Percentiles rank a stretch among this genome's conserved stretches.
These are phyloP conservation scores for Withania somnifera DNA, from an alignment of 305 asterid species.

Conservation along the genomic window DNA sequence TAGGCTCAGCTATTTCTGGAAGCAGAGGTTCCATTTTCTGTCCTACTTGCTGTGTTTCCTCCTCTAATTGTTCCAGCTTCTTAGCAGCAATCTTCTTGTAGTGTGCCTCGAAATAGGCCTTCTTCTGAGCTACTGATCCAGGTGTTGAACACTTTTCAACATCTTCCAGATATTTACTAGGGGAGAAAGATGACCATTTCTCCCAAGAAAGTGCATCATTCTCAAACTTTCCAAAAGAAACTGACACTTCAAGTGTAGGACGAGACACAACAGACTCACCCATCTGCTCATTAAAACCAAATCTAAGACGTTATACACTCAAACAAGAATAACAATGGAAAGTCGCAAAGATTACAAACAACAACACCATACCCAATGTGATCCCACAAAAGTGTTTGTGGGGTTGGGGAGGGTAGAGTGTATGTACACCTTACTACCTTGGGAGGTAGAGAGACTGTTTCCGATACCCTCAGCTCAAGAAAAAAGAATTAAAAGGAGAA, in stretches of 20 bases:
- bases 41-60: conserved; percentile 24
- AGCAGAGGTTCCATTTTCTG: conserved; percentile 6
- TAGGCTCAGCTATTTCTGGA: conserved; percentile 19
- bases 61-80: conserved; percentile 64
- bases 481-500: not conserved
- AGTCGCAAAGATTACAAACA: conserved; percentile 1
- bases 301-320: conserved; percentile 14
- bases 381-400: not conserved
- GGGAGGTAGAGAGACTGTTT: not conserved
- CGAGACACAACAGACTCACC: conserved; percentile 41
- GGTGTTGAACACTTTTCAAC: conserved; percentile 78
- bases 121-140: conserved; percentile 91
- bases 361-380: not conserved
- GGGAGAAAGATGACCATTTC: conserved; percentile 92
- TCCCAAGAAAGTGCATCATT: conserved; percentile 87
- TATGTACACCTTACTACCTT: not conserved
- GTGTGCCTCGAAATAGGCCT: conserved; percentile 93
- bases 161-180: conserved; percentile 88
- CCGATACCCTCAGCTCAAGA: not conserved
- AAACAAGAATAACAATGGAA: conserved; percentile 7
- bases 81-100: conserved; percentile 80
- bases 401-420: not conserved
- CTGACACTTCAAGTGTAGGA: conserved; percentile 61
- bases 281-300: conserved; percentile 54
- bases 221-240: conserved; percentile 89